Evolutionary conservation across 352 stramenopile species (phyloP).

Genomic region (Globisporangium splendens): DNA sequence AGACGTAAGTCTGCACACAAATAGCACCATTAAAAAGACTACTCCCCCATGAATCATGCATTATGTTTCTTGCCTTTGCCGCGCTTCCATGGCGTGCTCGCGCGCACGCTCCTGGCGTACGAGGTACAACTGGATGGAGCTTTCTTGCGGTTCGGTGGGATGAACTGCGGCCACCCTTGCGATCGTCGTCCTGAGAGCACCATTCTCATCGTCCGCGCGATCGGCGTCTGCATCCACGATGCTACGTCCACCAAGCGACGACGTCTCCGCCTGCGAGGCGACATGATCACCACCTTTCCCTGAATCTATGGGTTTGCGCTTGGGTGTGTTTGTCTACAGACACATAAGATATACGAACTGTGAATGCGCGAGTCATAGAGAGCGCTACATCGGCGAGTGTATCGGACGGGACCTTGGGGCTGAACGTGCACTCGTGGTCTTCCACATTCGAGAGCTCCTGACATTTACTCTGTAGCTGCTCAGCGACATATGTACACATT

Average conservation of each 20-base stretch:
- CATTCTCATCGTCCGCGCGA: conserved; percentile 2
- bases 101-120: conserved; percentile 51
- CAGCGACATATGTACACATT: not conserved
- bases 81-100: conserved; percentile 28
- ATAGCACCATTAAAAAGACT: too few relatives aligned
- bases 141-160: conserved; percentile 54
- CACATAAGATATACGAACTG: not conserved
- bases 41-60: not conserved
- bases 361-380: not conserved
- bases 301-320: not conserved
- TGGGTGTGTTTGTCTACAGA: conserved; percentile 7
- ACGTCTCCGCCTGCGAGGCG: too few relatives aligned
- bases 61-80: conserved; percentile 22
- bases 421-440: conserved; percentile 56
- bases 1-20: too few relatives aligned
- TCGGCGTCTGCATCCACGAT: not conserved
- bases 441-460: conserved; percentile 39
- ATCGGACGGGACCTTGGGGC: conserved; percentile 64
- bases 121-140: conserved; percentile 54
- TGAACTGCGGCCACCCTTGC: conserved; percentile 19
- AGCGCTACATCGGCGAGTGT: too few relatives aligned
- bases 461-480: conserved; percentile 35
- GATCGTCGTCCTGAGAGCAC: conserved; percentile 8
- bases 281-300: too few relatives aligned
- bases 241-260: too few relatives aligned